These are phyloP conservation scores for Sclerotinia trifoliorum DNA, from an alignment of 2,329 filamentous ascomycete species.

Conservation along the genomic window DNA sequence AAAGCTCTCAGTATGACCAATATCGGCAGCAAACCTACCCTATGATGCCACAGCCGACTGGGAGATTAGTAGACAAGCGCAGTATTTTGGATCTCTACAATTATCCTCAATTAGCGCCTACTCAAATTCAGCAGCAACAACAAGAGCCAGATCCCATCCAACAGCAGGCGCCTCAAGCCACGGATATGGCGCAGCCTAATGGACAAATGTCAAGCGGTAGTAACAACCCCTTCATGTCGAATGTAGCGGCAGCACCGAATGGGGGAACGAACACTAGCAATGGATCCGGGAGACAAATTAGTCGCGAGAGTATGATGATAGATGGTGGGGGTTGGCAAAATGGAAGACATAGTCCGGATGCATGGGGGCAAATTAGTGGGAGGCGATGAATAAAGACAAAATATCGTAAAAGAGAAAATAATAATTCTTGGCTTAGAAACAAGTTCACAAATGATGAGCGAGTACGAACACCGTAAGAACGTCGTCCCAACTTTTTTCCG, in stretches of 20 bases:
- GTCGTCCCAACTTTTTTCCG: background rate
- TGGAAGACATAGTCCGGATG: constrained; percentile 75
- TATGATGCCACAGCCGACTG: constrained; percentile 46
- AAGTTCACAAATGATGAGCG: background rate
- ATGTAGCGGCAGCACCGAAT: constrained; percentile 28
- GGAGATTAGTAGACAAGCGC: constrained; percentile 60
- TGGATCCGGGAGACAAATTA: constrained; percentile 47
- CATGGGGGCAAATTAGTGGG: constrained; percentile 66
- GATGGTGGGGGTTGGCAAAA: constrained; percentile 54
- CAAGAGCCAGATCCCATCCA: constrained; percentile 29
- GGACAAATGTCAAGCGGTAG: constrained; percentile 29
- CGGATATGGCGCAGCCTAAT: constrained; percentile 21
- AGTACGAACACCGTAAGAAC: background rate
- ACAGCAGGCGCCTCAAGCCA: constrained; percentile 24
- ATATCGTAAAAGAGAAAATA: background rate
- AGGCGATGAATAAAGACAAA: constrained; percentile 11
- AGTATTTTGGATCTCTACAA: constrained; percentile 76
- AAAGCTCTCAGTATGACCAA: constrained; percentile 41
- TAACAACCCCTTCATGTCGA: constrained; percentile 40
- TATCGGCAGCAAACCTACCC: constrained; percentile 43
- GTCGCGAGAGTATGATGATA: constrained; percentile 65
- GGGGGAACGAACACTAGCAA: constrained; percentile 34
- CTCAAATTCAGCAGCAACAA: constrained; percentile 18
- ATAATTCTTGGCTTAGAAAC: constrained; percentile 19
- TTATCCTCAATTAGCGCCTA: constrained; percentile 42